These are phyloP conservation scores for Barnettozyma populi DNA, from an alignment of 805 yeast species.

Conservation along the genomic window DNA sequence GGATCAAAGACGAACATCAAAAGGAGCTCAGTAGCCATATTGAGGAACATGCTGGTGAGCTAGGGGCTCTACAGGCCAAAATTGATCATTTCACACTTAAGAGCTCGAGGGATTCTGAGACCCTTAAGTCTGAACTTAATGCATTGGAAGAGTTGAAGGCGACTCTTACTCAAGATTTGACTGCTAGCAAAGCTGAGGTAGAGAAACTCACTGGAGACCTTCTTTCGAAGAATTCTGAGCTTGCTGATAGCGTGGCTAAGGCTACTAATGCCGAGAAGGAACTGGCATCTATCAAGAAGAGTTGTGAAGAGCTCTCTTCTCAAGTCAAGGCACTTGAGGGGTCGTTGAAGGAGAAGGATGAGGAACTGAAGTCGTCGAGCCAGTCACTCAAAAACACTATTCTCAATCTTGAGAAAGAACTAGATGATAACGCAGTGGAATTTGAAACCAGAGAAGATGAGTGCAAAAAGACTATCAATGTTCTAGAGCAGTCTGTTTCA, in stretches of 20 bases:
- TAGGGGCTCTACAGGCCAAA: neutral
- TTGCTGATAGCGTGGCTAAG: neutral
- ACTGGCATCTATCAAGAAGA: neutral
- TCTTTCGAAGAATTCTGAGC: neutral
- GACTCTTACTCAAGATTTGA: slow-evolving; percentile 4
- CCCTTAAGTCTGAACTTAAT: neutral
- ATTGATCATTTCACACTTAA: neutral
- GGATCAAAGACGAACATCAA: slow-evolving; percentile 9
- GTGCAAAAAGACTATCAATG: slow-evolving; percentile 20
- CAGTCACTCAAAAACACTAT: neutral
- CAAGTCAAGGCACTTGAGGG: neutral
- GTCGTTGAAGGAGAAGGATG: slow-evolving; percentile 4
- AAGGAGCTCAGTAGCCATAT: slow-evolving; percentile 4
- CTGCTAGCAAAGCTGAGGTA: neutral
- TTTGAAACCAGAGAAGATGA: slow-evolving; percentile 26
- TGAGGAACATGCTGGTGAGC: neutral
- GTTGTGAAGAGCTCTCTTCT: neutral
- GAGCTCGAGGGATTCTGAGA: neutral
- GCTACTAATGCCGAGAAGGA: neutral
- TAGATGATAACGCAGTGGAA: slow-evolving; percentile 24
- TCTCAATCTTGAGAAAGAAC: slow-evolving; percentile 17
- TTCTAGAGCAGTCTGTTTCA: slow-evolving; percentile 24
- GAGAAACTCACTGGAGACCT: neutral
- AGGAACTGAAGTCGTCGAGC: neutral
- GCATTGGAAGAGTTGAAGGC: slow-evolving; percentile 1